A percentile compares a stretch with the other conserved stretches of the same genome.
Conservation (phyloP, 768 basidiomycete species). For the Hygrophoropsis aurantiaca region DNA sequence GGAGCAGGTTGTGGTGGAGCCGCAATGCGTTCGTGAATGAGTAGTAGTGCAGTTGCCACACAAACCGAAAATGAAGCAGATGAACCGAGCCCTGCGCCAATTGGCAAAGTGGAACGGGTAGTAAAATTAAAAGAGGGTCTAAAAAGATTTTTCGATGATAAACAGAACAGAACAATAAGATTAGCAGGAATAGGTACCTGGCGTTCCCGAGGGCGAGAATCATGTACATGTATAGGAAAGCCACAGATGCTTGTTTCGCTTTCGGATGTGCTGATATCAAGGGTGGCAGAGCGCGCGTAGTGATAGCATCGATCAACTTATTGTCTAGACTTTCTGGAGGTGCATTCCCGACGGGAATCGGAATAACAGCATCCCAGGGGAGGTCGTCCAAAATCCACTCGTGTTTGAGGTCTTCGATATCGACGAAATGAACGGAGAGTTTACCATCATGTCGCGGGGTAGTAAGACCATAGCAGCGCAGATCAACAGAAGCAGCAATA, state of each 20-base stretch:
- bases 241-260: slow-evolving; percentile 52
- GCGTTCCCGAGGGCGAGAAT: slow-evolving; percentile 52
- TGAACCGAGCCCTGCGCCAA: slow-evolving; percentile 95
- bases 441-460: slow-evolving; percentile 73
- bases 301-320: slow-evolving; percentile 71
- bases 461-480: slow-evolving; percentile 89
- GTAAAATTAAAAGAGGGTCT: slow-evolving; percentile 81
- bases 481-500: slow-evolving; percentile 91
- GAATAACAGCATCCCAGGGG: slow-evolving; percentile 76
- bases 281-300: slow-evolving; percentile 38
- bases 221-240: slow-evolving; percentile 96
- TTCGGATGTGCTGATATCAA: slow-evolving; percentile 29
- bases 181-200: slow-evolving; percentile 47
- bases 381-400: slow-evolving; percentile 80
- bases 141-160: not conserved
- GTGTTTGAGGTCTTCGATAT: slow-evolving; percentile 73
- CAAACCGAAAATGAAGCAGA: slow-evolving; percentile 95
- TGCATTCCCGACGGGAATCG: slow-evolving; percentile 47
- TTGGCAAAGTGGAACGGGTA: slow-evolving; percentile 85
- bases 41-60: slow-evolving; percentile 74
- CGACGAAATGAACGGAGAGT: slow-evolving; percentile 73
- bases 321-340: slow-evolving; percentile 72
- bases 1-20: slow-evolving; percentile 52
- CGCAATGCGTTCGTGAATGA: slow-evolving; percentile 69
- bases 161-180: slow-evolving; percentile 12